These are phyloP conservation scores for Aspergillus phoenicis DNA, from an alignment of 2,329 filamentous ascomycete species.

Conservation along the genomic window DNA sequence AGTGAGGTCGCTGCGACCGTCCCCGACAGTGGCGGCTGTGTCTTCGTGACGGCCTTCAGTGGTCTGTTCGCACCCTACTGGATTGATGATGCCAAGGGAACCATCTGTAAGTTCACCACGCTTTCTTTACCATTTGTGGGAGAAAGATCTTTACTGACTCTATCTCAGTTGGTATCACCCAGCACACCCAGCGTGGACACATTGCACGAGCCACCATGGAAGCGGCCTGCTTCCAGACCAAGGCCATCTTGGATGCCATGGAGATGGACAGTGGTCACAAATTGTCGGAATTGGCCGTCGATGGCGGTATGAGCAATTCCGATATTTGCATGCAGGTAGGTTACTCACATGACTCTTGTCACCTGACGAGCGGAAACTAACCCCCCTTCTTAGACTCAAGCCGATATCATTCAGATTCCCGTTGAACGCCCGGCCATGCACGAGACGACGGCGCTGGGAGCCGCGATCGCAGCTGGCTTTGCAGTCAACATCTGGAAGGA, in stretches of 20 bases:
- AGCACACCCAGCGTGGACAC: slow-evolving; percentile 81
- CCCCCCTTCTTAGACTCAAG: slow-evolving; percentile 64
- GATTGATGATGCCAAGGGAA: slow-evolving; percentile 91
- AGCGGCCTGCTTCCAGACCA: slow-evolving; percentile 89
- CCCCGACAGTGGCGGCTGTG: slow-evolving; percentile 76
- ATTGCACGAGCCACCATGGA: slow-evolving; percentile 88
- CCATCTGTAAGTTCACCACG: slow-evolving; percentile 64
- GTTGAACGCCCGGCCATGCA: slow-evolving; percentile 85
- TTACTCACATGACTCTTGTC: slow-evolving; percentile 14
- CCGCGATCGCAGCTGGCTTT: slow-evolving; percentile 86
- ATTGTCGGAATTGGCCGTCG: slow-evolving; percentile 75
- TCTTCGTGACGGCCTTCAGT: slow-evolving; percentile 88
- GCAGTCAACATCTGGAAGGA: slow-evolving; percentile 77
- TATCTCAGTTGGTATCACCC: slow-evolving; percentile 71
- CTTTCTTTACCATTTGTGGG: neutral
- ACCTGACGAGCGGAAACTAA: slow-evolving; percentile 16
- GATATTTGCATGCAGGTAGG: slow-evolving; percentile 80
- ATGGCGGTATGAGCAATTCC: slow-evolving; percentile 87
- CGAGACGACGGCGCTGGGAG: slow-evolving; percentile 85
- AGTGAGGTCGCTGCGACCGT: slow-evolving; percentile 66
- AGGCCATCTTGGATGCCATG: slow-evolving; percentile 90
- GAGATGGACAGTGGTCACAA: slow-evolving; percentile 78
- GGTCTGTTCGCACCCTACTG: slow-evolving; percentile 91
- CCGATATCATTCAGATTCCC: slow-evolving; percentile 80
- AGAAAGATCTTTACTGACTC: neutral